Conservation (phyloP, 495 filamentous ascomycete genomes). For the Penicillium longicatenatum region DNA sequence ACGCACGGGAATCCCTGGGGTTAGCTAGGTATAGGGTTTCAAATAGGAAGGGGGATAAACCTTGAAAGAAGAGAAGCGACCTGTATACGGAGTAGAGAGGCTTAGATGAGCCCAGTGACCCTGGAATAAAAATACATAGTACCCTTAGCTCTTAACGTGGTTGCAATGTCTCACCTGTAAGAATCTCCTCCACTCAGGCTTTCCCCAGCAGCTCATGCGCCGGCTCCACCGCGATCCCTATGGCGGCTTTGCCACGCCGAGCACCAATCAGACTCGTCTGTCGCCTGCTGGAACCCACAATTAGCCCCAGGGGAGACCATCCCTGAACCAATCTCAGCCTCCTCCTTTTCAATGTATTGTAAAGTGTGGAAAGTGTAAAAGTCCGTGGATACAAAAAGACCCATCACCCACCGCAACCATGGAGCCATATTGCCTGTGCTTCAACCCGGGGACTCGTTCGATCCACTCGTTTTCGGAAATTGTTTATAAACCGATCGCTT, state of each 20-base stretch:
- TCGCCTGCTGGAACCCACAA: not conserved
- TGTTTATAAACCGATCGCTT: not conserved
- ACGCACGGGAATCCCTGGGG: not conserved
- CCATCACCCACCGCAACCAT: slow-evolving; percentile 8
- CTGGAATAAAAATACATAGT: not conserved
- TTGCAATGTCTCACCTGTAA: slow-evolving; percentile 4
- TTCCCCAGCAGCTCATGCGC: slow-evolving; percentile 23
- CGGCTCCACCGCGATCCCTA: slow-evolving; percentile 2
- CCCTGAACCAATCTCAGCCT: slow-evolving; percentile 12
- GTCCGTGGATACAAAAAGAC: not conserved
- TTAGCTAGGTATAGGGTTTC: not conserved
- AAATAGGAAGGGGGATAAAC: not conserved
- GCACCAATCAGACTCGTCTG: not conserved
- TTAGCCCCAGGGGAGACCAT: not conserved
- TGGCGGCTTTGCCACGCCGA: not conserved
- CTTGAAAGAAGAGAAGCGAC: too few species aligned
- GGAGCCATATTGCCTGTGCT: slow-evolving; percentile 7
- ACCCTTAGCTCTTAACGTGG: not conserved
- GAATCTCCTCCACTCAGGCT: not conserved
- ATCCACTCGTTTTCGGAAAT: slow-evolving; percentile 8
- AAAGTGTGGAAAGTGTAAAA: slow-evolving; percentile 3
- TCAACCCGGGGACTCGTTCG: not conserved
- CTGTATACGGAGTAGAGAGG: too few species aligned
- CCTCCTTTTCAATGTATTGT: slow-evolving; percentile 4
- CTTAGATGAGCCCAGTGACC: too few species aligned